Percentiles rank a stretch among this genome's conserved stretches.
Conservation (phyloP, 345 rosid species). For the Erysimum cheiranthoides region DNA sequence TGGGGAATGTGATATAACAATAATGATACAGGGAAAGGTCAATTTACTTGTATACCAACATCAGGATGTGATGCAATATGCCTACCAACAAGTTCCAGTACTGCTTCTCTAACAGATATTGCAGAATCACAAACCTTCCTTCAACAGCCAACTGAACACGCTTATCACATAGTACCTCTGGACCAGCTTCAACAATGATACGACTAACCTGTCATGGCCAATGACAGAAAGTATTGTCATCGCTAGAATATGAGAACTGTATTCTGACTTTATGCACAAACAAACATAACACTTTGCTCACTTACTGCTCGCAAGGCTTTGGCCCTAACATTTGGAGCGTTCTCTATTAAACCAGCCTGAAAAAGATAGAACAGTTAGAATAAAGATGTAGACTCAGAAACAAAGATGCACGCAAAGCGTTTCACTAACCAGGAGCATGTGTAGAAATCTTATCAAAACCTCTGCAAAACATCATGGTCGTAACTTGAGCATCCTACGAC, state of each 20-base stretch:
- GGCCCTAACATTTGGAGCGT: constrained; percentile 93
- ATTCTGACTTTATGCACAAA: constrained; percentile 22
- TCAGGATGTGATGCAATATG: constrained; percentile 98
- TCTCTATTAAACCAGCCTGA: constrained; percentile 97
- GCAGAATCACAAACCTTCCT: constrained; percentile 99
- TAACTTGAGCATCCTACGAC: no score
- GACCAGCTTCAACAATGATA: constrained; percentile 95
- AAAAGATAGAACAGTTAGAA: constrained; percentile 38
- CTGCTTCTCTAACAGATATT: constrained; percentile 98
- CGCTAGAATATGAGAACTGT: constrained; percentile 29
- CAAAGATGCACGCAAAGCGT: constrained; percentile 32
- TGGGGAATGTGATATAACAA: constrained; percentile 31
- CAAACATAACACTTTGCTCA: constrained; percentile 34
- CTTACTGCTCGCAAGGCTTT: constrained; percentile 96
- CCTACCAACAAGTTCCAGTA: constrained; percentile 97
- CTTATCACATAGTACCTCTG: constrained; percentile 91
- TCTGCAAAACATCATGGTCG: no score
- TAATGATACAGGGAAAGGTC: constrained; percentile 20
- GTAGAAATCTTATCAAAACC: constrained; percentile 97
- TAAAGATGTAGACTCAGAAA: not conserved
- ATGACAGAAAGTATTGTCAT: constrained; percentile 43
- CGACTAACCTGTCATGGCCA: constrained; percentile 79
- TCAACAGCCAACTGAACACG: constrained; percentile 97
- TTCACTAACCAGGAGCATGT: constrained; percentile 90
- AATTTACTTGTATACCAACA: constrained; percentile 84